These are phyloP conservation scores for Bipolaris zeicola DNA, from an alignment of 2,329 filamentous ascomycete species.

Conservation along the genomic window DNA sequence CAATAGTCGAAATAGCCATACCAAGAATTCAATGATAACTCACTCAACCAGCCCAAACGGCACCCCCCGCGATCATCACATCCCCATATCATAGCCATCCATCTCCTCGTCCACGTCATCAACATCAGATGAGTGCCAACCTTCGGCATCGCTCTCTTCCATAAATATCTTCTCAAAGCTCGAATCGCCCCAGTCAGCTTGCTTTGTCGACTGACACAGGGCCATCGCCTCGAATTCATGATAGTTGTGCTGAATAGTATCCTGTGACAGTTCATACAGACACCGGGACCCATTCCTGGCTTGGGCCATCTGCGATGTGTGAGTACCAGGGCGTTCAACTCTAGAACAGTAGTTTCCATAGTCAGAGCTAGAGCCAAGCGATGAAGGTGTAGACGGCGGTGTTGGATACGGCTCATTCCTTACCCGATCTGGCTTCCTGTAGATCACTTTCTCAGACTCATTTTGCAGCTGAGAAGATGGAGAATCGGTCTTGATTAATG, in stretches of 20 bases:
- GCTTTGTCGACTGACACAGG: not conserved
- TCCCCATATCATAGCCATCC: constrained; percentile 2
- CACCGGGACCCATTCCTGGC: not conserved
- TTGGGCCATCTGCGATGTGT: not conserved
- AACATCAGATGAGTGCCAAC: not conserved
- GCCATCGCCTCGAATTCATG: constrained; percentile 18
- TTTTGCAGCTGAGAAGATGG: not conserved
- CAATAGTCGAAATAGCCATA: not conserved
- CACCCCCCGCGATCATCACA: not conserved
- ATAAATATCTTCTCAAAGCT: constrained; percentile 29
- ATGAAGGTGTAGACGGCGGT: not conserved
- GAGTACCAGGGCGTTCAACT: not conserved
- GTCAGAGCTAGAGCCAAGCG: not conserved
- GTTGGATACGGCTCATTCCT: not conserved
- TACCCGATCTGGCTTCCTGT: not conserved
- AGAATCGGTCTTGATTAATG: not conserved
- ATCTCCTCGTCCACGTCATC: constrained; percentile 9
- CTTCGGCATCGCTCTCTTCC: constrained; percentile 13
- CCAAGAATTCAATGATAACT: not conserved
- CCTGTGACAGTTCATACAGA: constrained; percentile 11
- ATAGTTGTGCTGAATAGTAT: constrained; percentile 25
- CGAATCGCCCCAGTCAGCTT: constrained; percentile 17
- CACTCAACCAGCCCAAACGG: not conserved
- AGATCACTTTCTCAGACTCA: not conserved
- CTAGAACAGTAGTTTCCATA: not conserved